Base-by-base conservation (phyloP, 1,284 basidiomycete species). In the Vanrija sp. region DNA sequence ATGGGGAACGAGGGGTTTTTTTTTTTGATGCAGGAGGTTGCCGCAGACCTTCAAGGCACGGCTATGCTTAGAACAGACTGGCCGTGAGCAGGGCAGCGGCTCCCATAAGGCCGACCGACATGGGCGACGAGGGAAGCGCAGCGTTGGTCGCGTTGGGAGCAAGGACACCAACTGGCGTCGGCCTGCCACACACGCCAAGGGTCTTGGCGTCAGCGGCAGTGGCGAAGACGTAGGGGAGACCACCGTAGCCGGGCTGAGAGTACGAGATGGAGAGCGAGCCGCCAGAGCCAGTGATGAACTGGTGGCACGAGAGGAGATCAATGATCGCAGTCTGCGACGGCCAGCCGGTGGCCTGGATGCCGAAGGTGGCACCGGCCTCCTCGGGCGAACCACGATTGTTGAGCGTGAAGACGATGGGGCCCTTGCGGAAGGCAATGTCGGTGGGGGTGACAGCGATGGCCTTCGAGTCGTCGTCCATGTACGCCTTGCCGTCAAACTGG, bases 371-470 rank as follows among this genome's bases (percentile, higher is more conserved):
- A 38, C 63, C 63, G 41, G 51, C 38, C 49, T 67, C 57, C 25
- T 42, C 45, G 23, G 70, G 73, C 41, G 72, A 70, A 35, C 72
- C 73, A 38, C 71, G 68, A 73, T 87, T 90, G 18, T 88, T 91
- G 61, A 89, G 64, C 27, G 89, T 77, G 14, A 83, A 80, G 48
- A 90, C 75, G 6, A 89, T 78, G 20, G 81, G 77, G 10, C 87
- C 88, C 68, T 88, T 89, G 69, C 83, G 80, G 59, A 90, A 79
- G 6, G 83, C 85, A 18, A 91, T 77, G 44, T 85, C 84, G 56
- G 82, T 75, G 12, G 77, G 65, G 36, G 82, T 82, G n/a, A 77
- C 69, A 15, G 81, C 78, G 20, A 90, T 72, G 24, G 90, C 80
- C 58, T 83, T 68, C 27, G 82, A 79, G 36, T 78, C 73, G 45